These are phyloP conservation scores for Aspergillus indologenus DNA, from an alignment of 495 filamentous ascomycete genomes.

Conservation along the genomic window DNA sequence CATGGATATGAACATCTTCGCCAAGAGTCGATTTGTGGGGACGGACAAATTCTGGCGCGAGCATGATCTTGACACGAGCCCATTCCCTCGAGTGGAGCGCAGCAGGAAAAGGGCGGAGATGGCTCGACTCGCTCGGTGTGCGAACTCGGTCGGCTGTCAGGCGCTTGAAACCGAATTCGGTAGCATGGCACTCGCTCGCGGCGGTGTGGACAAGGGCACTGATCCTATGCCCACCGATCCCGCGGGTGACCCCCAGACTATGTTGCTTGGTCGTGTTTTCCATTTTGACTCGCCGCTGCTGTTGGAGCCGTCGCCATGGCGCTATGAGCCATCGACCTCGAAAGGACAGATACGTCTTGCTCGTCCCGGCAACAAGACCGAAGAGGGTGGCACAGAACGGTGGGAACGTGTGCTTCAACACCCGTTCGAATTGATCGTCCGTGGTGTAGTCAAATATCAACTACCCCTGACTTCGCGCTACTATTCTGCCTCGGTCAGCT, in stretches of 20 bases:
- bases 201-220: conserved; percentile 62
- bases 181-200: conserved; percentile 14
- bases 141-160: conserved; percentile 24
- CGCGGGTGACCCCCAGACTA: conserved; percentile 68
- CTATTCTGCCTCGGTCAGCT: conserved; percentile 52
- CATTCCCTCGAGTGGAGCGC: conserved; percentile 35
- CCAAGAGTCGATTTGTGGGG: conserved; percentile 81
- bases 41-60: conserved; percentile 72
- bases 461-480: conserved; percentile 74
- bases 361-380: conserved; percentile 85
- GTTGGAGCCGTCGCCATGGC: conserved; percentile 86
- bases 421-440: conserved; percentile 87
- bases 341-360: conserved; percentile 76
- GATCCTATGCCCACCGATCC: conserved; percentile 65
- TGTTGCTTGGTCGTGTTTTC: conserved; percentile 85
- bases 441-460: conserved; percentile 85
- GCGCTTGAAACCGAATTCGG: conserved; percentile 11
- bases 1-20: conserved; percentile 88
- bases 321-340: conserved; percentile 59
- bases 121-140: conserved; percentile 30
- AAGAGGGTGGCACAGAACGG: conserved; percentile 76
- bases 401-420: conserved; percentile 91
- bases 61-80: conserved; percentile 36
- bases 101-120: conserved; percentile 36
- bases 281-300: conserved; percentile 80